A percentile compares a stretch with the other conserved stretches of the same genome.
Evolutionary conservation across 257 asterid genomes (phyloP).

Genomic region (Capsicum baccatum): DNA sequence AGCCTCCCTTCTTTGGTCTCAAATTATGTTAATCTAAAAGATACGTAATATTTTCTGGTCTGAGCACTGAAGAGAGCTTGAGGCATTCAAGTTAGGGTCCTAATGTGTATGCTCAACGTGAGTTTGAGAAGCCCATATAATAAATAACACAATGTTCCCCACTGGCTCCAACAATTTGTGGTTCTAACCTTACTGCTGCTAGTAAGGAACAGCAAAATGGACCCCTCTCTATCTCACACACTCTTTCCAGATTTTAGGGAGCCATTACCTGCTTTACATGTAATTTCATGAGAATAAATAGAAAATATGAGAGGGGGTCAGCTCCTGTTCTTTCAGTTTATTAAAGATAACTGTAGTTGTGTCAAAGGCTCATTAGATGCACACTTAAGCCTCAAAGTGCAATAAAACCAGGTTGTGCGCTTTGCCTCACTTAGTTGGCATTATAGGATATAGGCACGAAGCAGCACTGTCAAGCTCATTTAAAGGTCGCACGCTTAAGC

Average conservation of each 20-base stretch:
- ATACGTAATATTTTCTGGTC: neutral
- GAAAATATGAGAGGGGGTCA: neutral
- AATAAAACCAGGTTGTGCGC: neutral
- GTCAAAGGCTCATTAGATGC: neutral
- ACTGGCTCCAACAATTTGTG: neutral
- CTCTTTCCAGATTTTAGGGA: neutral
- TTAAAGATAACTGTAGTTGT: neutral
- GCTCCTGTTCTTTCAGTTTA: neutral
- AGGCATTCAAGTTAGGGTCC: neutral
- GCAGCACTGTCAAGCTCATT: neutral
- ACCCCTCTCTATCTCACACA: neutral
- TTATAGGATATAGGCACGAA: neutral
- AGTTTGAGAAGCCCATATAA: slow-evolving; percentile 6
- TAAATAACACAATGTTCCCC: neutral
- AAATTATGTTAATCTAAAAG: neutral
- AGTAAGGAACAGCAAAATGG: neutral
- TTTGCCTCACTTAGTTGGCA: neutral
- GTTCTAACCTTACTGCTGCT: neutral
- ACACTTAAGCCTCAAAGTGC: neutral
- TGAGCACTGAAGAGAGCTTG: neutral
- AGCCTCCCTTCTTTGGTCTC: neutral
- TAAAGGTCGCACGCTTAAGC: neutral
- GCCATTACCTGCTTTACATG: slow-evolving; percentile 11
- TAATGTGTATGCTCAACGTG: neutral
- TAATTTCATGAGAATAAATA: neutral